Evolutionary conservation across 306 rosid genomes (phyloP), one percentile per base, ranked within the genome.

Genomic region (Gleditsia sinensis): DNA sequence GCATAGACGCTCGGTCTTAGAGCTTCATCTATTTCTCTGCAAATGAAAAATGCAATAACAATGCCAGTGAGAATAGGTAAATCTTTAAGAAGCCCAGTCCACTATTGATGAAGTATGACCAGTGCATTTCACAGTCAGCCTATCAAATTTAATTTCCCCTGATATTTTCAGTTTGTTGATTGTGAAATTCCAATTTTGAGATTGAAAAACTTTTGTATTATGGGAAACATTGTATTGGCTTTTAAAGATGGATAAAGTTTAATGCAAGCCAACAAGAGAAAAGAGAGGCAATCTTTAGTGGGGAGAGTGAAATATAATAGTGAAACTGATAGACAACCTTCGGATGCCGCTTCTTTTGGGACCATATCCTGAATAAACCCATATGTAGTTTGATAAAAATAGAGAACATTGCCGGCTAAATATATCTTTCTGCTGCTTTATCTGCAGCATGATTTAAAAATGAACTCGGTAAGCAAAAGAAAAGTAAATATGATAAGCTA

Each of bases 1-100:
- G 98, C 96, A 63, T 88, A 87, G 50, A 91, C 78, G 54, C 98
- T 97, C 0, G 98, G 97, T 67, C 93, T 86, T 63, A 94, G 82
- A 74, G 96, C 92, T 83, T 88, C 95, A 53, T 94, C 88, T 54
- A 94, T 83, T 87, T 91, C 97, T 80, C 98, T 94, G 90, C 78
- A 86, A 74, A 78, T 51, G 53, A 55, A 75, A 30, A 20, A 74
- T 36, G 59, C 66, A 51, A 74, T 43, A 40, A 19, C 48, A 37
- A 61, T 69, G 72, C 43, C 55, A 20, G 30, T 69, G 55, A 59
- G 57, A 69, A 62, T 58, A 34, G 30, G 79, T 53, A 42, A 61
- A 42, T 13, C 21, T 67, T 36, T 28, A 73, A 37, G 10, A 54
- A 55, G 42, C 25, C 69, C 8, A 64, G 42, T 34, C 69, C 8